phyloP scores from a whole-genome alignment of 768 basidiomycete genomes.

The Macrocybe gigantea region DNA sequence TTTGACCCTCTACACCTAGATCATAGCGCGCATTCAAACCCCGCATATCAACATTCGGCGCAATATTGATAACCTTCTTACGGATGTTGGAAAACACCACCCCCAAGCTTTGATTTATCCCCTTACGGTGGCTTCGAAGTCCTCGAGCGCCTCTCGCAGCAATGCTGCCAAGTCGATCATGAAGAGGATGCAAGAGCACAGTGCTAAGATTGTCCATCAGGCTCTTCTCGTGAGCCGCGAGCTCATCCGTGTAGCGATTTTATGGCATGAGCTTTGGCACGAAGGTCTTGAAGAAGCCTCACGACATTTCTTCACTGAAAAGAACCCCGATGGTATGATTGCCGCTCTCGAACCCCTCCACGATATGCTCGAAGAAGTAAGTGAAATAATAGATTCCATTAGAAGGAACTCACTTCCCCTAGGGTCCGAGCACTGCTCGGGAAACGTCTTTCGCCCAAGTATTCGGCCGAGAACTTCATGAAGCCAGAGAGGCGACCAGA shows the following conservation, averaged over 20 bases:
- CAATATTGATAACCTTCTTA: slow-evolving; percentile 84
- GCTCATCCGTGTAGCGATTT: slow-evolving; percentile 92
- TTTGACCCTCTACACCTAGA: slow-evolving; percentile 38
- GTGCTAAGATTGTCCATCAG: slow-evolving; percentile 76
- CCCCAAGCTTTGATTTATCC: slow-evolving; percentile 97
- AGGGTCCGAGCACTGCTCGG: slow-evolving; percentile 92
- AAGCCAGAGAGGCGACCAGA: slow-evolving; percentile 87
- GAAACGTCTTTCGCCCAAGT: slow-evolving; percentile 94
- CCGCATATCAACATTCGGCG: slow-evolving; percentile 81
- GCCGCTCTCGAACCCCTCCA: slow-evolving; percentile 88
- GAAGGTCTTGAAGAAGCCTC: slow-evolving; percentile 98
- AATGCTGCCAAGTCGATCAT: slow-evolving; percentile 84
- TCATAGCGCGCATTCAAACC: slow-evolving; percentile 97
- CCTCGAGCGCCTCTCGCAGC: slow-evolving; percentile 76
- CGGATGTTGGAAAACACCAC: slow-evolving; percentile 92
- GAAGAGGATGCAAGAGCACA: slow-evolving; percentile 91
- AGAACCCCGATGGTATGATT: slow-evolving; percentile 97
- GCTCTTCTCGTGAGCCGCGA: slow-evolving; percentile 89
- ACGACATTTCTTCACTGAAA: slow-evolving; percentile 92
- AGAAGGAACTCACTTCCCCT: neutral
- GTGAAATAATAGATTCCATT: slow-evolving; percentile 11
- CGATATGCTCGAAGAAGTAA: slow-evolving; percentile 81
- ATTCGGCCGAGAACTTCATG: slow-evolving; percentile 87
- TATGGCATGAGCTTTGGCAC: slow-evolving; percentile 99
- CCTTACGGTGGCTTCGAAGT: slow-evolving; percentile 94